Conservation (phyloP, 225 moss, liverwort and hornwort genomes). For the Rhytidiadelphus loreus region DNA sequence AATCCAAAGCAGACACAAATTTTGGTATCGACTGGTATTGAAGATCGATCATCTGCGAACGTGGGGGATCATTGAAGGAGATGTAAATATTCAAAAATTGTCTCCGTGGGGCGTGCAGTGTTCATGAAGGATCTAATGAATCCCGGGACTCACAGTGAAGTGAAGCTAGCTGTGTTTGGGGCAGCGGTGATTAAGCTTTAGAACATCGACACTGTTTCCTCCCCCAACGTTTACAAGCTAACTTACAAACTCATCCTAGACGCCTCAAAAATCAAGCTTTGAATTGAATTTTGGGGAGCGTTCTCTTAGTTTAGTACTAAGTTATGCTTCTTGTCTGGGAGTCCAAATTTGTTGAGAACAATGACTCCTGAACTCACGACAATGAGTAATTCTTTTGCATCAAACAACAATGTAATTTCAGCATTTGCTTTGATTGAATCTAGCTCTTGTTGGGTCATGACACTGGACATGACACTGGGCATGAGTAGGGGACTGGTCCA, state of each 20-base stretch:
- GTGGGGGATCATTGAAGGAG: neutral
- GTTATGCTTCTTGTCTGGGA: neutral
- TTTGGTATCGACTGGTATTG: neutral
- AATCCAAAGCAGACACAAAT: neutral
- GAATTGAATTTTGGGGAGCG: neutral
- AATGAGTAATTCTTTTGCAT: neutral
- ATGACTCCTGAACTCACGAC: neutral
- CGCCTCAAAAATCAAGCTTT: neutral
- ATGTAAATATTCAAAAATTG: neutral
- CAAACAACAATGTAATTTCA: neutral
- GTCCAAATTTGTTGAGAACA: neutral
- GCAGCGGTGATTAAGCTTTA: too few relatives aligned
- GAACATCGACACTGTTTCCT: too few relatives aligned
- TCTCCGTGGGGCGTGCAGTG: neutral
- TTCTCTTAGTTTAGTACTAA: neutral
- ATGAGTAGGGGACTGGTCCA: rapidly evolving
- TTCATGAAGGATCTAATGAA: neutral
- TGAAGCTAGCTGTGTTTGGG: neutral
- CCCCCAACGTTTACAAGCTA: neutral
- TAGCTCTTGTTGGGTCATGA: neutral
- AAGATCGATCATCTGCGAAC: neutral
- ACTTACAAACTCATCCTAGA: rapidly evolving
- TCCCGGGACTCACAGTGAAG: neutral
- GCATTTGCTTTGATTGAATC: too few relatives aligned
- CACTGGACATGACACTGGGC: rapidly evolving